These are phyloP conservation scores for Aureobasidium sp. DNA, from an alignment of 2,329 filamentous ascomycete genomes.

Conservation along the genomic window DNA sequence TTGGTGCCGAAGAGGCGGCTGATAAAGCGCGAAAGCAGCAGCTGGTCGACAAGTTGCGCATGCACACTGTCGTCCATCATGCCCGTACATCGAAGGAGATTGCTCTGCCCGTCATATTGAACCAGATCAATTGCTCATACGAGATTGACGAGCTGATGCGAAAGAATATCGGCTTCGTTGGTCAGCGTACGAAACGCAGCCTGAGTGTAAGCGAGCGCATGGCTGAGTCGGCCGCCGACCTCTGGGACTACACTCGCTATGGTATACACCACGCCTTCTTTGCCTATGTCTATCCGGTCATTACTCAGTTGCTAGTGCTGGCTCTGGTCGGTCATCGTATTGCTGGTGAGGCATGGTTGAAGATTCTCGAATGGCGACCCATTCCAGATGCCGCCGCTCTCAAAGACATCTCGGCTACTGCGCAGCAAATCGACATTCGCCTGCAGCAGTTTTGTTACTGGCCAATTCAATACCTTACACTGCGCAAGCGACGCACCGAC, in stretches of 20 bases:
- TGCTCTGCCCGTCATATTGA: conserved; percentile 71
- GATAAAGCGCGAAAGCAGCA: conserved; percentile 54
- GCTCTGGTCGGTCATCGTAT: conserved; percentile 71
- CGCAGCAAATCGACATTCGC: conserved; percentile 93
- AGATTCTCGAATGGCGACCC: conserved; percentile 75
- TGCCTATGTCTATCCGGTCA: conserved; percentile 68
- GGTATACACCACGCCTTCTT: conserved; percentile 63
- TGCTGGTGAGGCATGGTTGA: conserved; percentile 68
- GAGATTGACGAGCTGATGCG: conserved; percentile 81
- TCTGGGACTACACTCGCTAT: conserved; percentile 65
- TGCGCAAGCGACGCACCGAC: conserved; percentile 80
- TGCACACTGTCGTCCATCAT: conserved; percentile 76
- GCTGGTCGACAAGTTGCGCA: conserved; percentile 76
- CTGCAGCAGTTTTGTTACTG: conserved; percentile 98
- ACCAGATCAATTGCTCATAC: conserved; percentile 92
- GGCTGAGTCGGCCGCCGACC: conserved; percentile 82
- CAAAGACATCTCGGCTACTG: conserved; percentile 92
- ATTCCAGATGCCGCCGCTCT: conserved; percentile 72
- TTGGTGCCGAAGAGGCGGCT: conserved; percentile 65
- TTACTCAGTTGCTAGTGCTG: conserved; percentile 64
- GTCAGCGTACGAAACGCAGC: conserved; percentile 69
- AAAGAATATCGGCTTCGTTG: conserved; percentile 80
- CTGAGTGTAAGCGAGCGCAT: conserved; percentile 91
- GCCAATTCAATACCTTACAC: conserved; percentile 90
- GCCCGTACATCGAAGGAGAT: conserved; percentile 73